Conservation (phyloP, 345 rosid species). For the Anacardium occidentale region DNA sequence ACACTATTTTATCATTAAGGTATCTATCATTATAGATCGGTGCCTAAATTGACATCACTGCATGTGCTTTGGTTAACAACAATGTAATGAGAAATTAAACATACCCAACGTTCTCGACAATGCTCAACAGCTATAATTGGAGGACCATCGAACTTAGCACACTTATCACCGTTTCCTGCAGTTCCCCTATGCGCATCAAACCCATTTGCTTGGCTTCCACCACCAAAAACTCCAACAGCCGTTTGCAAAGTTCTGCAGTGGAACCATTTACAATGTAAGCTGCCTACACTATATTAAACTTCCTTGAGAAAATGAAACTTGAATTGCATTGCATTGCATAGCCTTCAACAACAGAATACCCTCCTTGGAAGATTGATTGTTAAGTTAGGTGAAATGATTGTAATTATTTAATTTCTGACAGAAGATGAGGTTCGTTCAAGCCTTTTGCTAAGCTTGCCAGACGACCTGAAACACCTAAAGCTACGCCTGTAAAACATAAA, state of each 20-base stretch:
- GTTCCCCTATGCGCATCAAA: conserved; percentile 17
- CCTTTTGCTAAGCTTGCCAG: not conserved
- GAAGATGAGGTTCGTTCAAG: too few species aligned
- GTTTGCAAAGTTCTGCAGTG: conserved; percentile 73
- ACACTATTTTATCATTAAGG: not conserved
- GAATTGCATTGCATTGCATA: not conserved
- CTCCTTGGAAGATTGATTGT: not conserved
- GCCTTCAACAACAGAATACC: not conserved
- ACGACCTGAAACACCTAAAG: not conserved
- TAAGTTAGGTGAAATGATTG: too few species aligned
- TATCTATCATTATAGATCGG: not conserved
- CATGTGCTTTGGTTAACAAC: too few species aligned
- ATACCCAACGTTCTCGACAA: conserved; percentile 74
- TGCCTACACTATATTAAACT: not conserved
- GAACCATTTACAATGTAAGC: not conserved
- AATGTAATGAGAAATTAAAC: conserved; percentile 8
- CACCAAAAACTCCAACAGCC: conserved; percentile 61
- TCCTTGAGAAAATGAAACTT: not conserved
- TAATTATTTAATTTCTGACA: too few species aligned
- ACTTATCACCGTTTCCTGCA: conserved; percentile 21
- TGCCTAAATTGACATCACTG: not conserved
- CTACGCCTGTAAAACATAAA: not conserved
- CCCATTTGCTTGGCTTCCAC: conserved; percentile 28
- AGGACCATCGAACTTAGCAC: conserved; percentile 39
- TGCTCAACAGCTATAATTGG: conserved; percentile 65